Percentiles rank a stretch among this genome's conserved stretches.
Evolutionary conservation across 352 stramenopile genomes (phyloP).

Genomic region (Phytopythium chamaehyphon): DNA sequence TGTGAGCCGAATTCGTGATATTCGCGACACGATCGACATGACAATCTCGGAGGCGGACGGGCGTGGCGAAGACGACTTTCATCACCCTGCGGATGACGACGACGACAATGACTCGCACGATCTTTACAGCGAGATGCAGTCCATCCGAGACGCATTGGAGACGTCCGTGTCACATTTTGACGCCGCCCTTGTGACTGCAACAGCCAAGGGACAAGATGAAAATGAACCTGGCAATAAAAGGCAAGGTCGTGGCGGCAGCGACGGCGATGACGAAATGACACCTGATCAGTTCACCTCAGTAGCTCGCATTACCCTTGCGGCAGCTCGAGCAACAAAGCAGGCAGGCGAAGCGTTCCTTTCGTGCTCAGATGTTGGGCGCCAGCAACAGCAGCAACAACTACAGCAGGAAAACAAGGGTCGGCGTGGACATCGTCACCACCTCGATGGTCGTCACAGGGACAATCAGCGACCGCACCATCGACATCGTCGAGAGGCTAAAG

Average conservation of each 20-base stretch:
- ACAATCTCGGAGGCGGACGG: constrained; percentile 50
- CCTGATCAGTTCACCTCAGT: constrained; percentile 55
- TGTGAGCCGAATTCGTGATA: constrained; percentile 58
- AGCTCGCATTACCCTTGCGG: constrained; percentile 60
- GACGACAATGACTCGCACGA: constrained; percentile 33
- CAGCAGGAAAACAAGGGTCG: no score
- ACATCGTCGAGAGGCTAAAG: not conserved
- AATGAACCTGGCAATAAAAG: not conserved
- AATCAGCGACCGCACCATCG: not conserved
- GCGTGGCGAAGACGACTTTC: constrained; percentile 17
- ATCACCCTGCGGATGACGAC: constrained; percentile 23
- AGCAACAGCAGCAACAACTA: not conserved
- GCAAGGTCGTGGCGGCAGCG: not conserved
- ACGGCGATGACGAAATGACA: constrained; percentile 30
- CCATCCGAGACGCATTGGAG: constrained; percentile 50
- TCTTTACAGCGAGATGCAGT: constrained; percentile 41
- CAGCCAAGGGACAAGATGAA: constrained; percentile 10
- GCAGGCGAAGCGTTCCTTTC: constrained; percentile 59
- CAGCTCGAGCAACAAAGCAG: constrained; percentile 43
- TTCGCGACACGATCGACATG: constrained; percentile 65
- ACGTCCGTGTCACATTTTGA: constrained; percentile 50
- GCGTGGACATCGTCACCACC: not conserved
- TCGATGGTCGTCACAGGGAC: not conserved
- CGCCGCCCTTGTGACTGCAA: constrained; percentile 37
- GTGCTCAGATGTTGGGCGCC: constrained; percentile 28